These are phyloP conservation scores for Penicillium chermesinum DNA, from an alignment of 495 filamentous ascomycete genomes.

Conservation along the genomic window DNA sequence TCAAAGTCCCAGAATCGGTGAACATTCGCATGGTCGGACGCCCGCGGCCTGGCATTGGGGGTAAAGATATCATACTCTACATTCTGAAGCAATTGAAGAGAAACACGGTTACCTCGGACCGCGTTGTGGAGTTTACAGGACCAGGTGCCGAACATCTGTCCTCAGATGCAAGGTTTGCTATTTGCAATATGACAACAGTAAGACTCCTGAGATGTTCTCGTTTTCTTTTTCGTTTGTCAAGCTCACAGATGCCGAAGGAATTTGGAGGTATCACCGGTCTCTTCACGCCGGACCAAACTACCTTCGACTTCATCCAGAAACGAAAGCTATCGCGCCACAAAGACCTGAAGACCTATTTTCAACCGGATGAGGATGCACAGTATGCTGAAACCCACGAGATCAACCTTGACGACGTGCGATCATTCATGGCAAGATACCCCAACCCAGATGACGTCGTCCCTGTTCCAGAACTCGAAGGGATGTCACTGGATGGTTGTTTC, in stretches of 20 bases:
- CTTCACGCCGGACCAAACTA: slow-evolving; percentile 36
- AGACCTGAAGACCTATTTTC: slow-evolving; percentile 25
- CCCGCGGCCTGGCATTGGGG: slow-evolving; percentile 34
- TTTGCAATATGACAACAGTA: slow-evolving; percentile 46
- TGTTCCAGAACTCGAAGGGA: slow-evolving; percentile 23
- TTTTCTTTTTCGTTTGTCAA: neutral
- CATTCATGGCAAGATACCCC: slow-evolving; percentile 37
- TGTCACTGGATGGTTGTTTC: slow-evolving; percentile 40
- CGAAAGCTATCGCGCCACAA: slow-evolving; percentile 31
- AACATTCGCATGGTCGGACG: slow-evolving; percentile 32
- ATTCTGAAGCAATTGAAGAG: slow-evolving; percentile 39
- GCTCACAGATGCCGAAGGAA: slow-evolving; percentile 22
- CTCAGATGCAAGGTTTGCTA: slow-evolving; percentile 43
- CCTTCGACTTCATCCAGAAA: slow-evolving; percentile 27
- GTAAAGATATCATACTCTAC: slow-evolving; percentile 46
- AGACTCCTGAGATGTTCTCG: too few relatives aligned
- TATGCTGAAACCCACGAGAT: slow-evolving; percentile 35
- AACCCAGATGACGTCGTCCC: slow-evolving; percentile 45
- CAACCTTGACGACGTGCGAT: slow-evolving; percentile 32
- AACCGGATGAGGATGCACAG: slow-evolving; percentile 31
- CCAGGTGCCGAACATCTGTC: slow-evolving; percentile 30
- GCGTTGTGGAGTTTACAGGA: slow-evolving; percentile 44
- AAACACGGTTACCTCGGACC: slow-evolving; percentile 42
- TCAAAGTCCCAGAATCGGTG: slow-evolving; percentile 39
- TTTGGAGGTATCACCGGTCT: slow-evolving; percentile 43